Percentiles rank a stretch among this genome's conserved stretches.
Conservation (phyloP, 2,329 filamentous ascomycete genomes). For the Epichloe aotearoae region DNA sequence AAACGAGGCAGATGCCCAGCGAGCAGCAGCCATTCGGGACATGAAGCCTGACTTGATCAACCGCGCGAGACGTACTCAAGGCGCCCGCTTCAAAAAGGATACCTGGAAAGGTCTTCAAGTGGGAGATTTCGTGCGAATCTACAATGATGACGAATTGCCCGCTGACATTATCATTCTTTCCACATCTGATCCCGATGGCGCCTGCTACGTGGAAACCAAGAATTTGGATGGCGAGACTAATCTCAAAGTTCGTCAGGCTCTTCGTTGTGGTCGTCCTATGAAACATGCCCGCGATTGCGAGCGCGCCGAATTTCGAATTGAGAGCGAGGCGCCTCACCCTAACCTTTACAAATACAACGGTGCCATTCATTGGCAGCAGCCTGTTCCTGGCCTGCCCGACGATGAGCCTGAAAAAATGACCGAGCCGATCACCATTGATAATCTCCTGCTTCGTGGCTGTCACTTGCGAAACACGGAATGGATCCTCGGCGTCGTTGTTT, state of each 20-base stretch:
- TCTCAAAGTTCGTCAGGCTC: slow-evolving; percentile 81
- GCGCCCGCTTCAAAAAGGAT: slow-evolving; percentile 81
- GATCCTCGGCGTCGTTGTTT: slow-evolving; percentile 83
- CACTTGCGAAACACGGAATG: slow-evolving; percentile 93
- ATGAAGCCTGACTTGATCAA: slow-evolving; percentile 56
- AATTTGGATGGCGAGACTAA: slow-evolving; percentile 97
- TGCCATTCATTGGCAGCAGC: slow-evolving; percentile 75
- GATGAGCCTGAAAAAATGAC: slow-evolving; percentile 65
- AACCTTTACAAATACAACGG: slow-evolving; percentile 95
- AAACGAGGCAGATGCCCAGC: slow-evolving; percentile 20
- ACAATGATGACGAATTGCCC: slow-evolving; percentile 90
- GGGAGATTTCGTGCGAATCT: slow-evolving; percentile 90
- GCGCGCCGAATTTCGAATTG: slow-evolving; percentile 70
- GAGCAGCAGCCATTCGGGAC: slow-evolving; percentile 26
- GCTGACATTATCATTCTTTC: slow-evolving; percentile 87
- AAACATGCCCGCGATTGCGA: slow-evolving; percentile 90
- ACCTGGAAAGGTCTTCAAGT: slow-evolving; percentile 93
- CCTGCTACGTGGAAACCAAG: slow-evolving; percentile 96
- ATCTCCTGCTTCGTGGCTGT: slow-evolving; percentile 83
- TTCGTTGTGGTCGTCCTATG: slow-evolving; percentile 71
- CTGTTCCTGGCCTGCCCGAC: slow-evolving; percentile 47
- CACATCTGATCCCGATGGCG: slow-evolving; percentile 85
- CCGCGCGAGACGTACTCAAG: slow-evolving; percentile 47
- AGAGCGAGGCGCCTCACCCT: slow-evolving; percentile 82
- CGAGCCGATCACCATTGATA: slow-evolving; percentile 90